Percentiles rank a stretch among this genome's conserved stretches.
Evolutionary conservation across 148 eudicot species (phyloP).

Genomic region (Diospyros lotus): DNA sequence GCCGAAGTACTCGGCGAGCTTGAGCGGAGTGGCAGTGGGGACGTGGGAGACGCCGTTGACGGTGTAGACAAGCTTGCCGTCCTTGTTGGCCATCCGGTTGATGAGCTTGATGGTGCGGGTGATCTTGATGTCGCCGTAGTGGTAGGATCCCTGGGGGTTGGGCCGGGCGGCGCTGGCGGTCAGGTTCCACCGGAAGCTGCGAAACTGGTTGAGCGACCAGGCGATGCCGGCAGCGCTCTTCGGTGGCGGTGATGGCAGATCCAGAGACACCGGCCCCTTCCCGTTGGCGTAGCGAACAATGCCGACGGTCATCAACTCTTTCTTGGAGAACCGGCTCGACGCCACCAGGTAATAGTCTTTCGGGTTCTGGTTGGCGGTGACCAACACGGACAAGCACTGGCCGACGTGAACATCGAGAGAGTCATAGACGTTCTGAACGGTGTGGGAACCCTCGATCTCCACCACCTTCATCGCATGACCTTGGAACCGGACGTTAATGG

Average conservation of each 20-base stretch:
- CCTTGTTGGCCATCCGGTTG: not conserved
- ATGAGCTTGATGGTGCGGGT: slow-evolving; percentile 23
- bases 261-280: not conserved
- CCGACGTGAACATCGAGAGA: slow-evolving; percentile 28
- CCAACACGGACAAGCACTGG: slow-evolving; percentile 23
- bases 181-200: slow-evolving; percentile 27
- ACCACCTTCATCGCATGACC: slow-evolving; percentile 24
- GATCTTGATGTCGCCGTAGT: slow-evolving; percentile 17
- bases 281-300: slow-evolving; percentile 12
- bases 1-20: slow-evolving; percentile 25
- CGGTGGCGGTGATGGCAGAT: slow-evolving; percentile 16
- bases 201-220: slow-evolving; percentile 29
- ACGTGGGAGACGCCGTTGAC: slow-evolving; percentile 19
- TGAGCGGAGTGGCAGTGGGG: slow-evolving; percentile 13
- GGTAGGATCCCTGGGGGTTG: slow-evolving; percentile 34
- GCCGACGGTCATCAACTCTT: not conserved
- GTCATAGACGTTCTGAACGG: slow-evolving; percentile 16
- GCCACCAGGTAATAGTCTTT: slow-evolving; percentile 23
- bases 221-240: not conserved
- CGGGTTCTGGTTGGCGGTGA: slow-evolving; percentile 24
- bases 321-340: slow-evolving; percentile 18
- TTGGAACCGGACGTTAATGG: slow-evolving; percentile 28
- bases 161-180: slow-evolving; percentile 32
- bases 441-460: slow-evolving; percentile 32
- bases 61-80: slow-evolving; percentile 19